Evolutionary conservation across 2,329 filamentous ascomycete species (phyloP), one percentile per base, ranked within the genome.

Genomic region (Lojkania enalia): DNA sequence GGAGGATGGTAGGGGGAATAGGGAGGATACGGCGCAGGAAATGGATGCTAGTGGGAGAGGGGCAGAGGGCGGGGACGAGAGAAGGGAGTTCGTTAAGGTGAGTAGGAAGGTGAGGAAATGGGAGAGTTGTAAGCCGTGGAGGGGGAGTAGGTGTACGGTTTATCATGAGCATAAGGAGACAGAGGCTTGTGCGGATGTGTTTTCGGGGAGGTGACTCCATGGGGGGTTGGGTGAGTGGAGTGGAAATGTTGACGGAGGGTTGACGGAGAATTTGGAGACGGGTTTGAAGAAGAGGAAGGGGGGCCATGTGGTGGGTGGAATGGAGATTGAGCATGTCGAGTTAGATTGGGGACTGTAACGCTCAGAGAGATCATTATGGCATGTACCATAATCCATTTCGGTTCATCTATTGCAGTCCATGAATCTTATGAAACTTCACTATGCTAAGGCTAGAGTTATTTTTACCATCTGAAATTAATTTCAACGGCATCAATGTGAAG

Each of bases 151-250:
- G 49, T 70, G 68, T 57, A 46, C 42, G 38, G 49, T 68, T 35
- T 71, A 70, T 51, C 66, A 70, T 54, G 67, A 71, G 52, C 68
- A 71, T 57, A 50, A 50, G 19, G 63, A 70, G 54, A 70, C 67
- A 48, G 58, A 66, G 42, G 50, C 49, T 27, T 70, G 67, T 54
- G 60, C 52, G 11, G 62, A 68, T 46, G 45, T 64, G 2, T 61
- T 65, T 31, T 46, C 64, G 55, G 63, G 16, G 16, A 49, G 55
- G 39, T 65, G 49, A 56, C 25, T 44, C 11, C 3, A 46, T 43
- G 42, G 35, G 42, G 16, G 38, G 30, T 19, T 33, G n/a, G 9
- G 20, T 19, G 27, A 20, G 7, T 19, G 20, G 16, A 7, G 32
- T 15, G 11, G 29, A 35, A 29, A 19, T 13, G 18, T 27, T 30